Conservation (phyloP, 2,329 filamentous ascomycete genomes). For the Cadophora sp. region DNA sequence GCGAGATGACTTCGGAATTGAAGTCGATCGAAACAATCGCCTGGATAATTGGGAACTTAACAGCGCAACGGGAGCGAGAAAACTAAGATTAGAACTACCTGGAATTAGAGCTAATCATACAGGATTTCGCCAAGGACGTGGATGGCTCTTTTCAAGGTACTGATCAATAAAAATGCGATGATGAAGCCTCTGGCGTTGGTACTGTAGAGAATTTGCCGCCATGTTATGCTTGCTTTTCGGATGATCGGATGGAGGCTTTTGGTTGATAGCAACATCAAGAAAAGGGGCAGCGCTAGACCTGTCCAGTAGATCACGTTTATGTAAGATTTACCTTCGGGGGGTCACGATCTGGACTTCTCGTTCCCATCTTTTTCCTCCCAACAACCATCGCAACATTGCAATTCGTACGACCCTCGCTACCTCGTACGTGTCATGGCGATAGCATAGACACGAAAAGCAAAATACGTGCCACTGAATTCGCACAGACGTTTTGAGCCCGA, state of each 20-base stretch:
- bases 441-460: conserved; percentile 4
- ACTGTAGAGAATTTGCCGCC: too few relatives aligned
- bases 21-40: background rate
- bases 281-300: background rate
- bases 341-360: too few relatives aligned
- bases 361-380: too few relatives aligned
- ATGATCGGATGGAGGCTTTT: background rate
- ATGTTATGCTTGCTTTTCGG: background rate
- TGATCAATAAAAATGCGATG: background rate
- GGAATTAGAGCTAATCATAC: background rate
- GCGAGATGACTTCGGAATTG: background rate
- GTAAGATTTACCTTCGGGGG: too few relatives aligned
- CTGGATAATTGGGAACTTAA: background rate
- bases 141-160: too few relatives aligned
- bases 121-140: background rate
- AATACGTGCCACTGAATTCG: background rate
- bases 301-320: background rate
- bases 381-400: background rate
- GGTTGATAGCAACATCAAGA: background rate
- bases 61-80: too few relatives aligned
- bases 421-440: background rate
- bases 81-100: background rate
- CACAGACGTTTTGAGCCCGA: background rate
- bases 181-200: background rate
- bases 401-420: background rate